These are phyloP conservation scores for Chaetomium globosum DNA, from an alignment of 2,329 filamentous ascomycete genomes.

Conservation along the genomic window DNA sequence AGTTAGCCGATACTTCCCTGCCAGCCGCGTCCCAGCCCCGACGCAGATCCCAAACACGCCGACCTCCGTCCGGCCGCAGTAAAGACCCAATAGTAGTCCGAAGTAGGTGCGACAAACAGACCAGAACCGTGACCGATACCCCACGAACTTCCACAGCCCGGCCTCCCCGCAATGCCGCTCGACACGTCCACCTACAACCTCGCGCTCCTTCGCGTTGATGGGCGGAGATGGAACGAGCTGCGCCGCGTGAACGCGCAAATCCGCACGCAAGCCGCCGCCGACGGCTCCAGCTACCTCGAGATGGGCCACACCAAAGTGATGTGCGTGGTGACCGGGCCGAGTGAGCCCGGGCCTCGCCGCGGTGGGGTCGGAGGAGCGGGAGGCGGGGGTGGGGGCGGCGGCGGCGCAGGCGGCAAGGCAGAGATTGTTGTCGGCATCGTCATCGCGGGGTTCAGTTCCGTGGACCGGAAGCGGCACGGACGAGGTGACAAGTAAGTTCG, in stretches of 20 bases:
- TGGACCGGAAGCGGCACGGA: slow-evolving; percentile 77
- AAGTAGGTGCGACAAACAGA: neutral
- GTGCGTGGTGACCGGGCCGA: slow-evolving; percentile 85
- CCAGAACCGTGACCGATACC: neutral
- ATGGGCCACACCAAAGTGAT: slow-evolving; percentile 98
- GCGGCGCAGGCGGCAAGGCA: slow-evolving; percentile 48
- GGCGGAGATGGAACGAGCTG: slow-evolving; percentile 95
- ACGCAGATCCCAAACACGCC: slow-evolving; percentile 20
- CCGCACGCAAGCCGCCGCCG: slow-evolving; percentile 86
- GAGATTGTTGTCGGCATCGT: slow-evolving; percentile 80
- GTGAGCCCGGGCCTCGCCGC: slow-evolving; percentile 60
- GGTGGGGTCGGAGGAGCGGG: slow-evolving; percentile 47
- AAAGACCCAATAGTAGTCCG: neutral
- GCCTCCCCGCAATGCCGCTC: slow-evolving; percentile 70
- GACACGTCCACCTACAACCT: slow-evolving; percentile 91
- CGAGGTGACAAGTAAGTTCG: slow-evolving; percentile 73
- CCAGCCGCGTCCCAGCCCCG: neutral
- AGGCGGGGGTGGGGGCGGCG: slow-evolving; percentile 38
- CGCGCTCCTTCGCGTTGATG: slow-evolving; percentile 79
- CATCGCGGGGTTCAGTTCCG: slow-evolving; percentile 83
- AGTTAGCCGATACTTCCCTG: neutral
- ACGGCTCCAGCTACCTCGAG: slow-evolving; percentile 90
- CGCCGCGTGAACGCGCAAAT: slow-evolving; percentile 87
- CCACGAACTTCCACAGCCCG: neutral
- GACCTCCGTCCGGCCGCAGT: neutral